These are phyloP conservation scores for Amauroascus verrucosus DNA, from an alignment of 2,329 filamentous ascomycete species.

Conservation along the genomic window DNA sequence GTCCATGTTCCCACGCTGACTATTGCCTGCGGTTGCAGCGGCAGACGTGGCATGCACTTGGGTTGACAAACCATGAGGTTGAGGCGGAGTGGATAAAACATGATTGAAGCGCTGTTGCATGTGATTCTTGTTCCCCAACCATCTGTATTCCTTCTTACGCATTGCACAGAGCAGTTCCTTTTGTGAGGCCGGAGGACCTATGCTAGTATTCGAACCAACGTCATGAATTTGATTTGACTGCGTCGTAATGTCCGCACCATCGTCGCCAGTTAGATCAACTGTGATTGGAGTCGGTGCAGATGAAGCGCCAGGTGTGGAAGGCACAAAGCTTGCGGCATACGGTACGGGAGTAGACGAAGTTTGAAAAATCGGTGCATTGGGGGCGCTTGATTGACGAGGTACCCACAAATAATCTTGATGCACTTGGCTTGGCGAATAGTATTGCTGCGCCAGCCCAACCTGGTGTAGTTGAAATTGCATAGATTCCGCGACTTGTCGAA, in stretches of 20 bases:
- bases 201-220: neutral
- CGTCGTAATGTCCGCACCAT: neutral
- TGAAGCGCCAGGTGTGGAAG: constrained; percentile 18
- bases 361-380: neutral
- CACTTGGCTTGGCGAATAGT: neutral
- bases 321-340: neutral
- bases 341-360: neutral
- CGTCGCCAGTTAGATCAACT: constrained; percentile 14
- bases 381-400: neutral
- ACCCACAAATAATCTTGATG: neutral
- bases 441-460: neutral
- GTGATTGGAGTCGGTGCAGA: constrained; percentile 11
- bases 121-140: constrained; percentile 20
- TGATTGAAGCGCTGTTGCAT: constrained; percentile 1
- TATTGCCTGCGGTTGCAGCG: neutral
- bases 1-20: neutral
- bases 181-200: constrained; percentile 2
- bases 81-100: neutral
- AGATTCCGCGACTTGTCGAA: neutral
- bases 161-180: constrained; percentile 20
- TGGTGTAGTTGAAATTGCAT: neutral
- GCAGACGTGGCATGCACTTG: neutral
- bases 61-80: neutral
- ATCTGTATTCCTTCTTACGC: constrained; percentile 25
- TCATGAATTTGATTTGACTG: neutral